Percentiles rank a stretch among this genome's conserved stretches.
Evolutionary conservation across 495 filamentous ascomycete genomes (phyloP).

Genomic region (Neurospora sp.): DNA sequence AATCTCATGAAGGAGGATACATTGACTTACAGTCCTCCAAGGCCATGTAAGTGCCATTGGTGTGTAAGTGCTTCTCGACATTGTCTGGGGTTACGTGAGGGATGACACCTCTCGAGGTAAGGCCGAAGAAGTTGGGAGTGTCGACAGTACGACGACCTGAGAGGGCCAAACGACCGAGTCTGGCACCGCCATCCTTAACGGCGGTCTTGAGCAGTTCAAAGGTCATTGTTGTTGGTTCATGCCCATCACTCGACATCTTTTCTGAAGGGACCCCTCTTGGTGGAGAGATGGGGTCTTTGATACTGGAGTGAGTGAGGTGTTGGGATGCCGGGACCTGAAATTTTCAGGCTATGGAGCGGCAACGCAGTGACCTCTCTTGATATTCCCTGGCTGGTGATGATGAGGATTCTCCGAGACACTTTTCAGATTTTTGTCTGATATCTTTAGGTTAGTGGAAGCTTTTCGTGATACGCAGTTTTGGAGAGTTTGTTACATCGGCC

Average conservation of each 20-base stretch:
- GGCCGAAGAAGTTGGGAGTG: constrained; percentile 73
- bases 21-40: constrained; percentile 78
- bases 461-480: background rate
- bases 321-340: background rate
- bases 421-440: background rate
- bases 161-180: constrained; percentile 56
- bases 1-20: too few relatives aligned
- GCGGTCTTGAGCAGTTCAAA: constrained; percentile 33
- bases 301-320: background rate
- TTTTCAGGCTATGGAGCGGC: background rate
- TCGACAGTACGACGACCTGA: constrained; percentile 49
- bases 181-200: constrained; percentile 22
- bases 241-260: constrained; percentile 12
- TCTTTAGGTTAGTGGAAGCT: background rate
- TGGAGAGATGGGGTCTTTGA: background rate
- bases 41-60: constrained; percentile 65
- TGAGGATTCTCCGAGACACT: background rate
- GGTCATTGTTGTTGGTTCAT: constrained; percentile 18
- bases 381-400: background rate
- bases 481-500: too few relatives aligned
- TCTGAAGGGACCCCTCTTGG: background rate
- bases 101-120: constrained; percentile 71
- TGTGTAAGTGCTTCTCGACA: constrained; percentile 50
- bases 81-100: constrained; percentile 87
- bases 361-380: background rate